Conservation (phyloP, 768 basidiomycete genomes). For the Suillus variegatus region DNA sequence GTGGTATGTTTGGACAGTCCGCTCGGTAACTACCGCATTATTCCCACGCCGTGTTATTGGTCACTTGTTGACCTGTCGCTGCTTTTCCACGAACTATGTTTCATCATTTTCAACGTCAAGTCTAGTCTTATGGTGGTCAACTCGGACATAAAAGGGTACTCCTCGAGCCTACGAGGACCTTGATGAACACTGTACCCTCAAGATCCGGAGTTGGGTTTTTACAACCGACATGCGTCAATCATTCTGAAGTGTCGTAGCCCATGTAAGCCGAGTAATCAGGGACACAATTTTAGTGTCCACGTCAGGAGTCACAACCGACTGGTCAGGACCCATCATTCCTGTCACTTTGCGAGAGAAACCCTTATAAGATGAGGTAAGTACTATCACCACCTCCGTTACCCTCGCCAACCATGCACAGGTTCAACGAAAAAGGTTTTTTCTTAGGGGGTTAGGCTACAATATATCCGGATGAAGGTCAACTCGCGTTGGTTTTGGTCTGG, state of each 20-base stretch:
- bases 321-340: background rate
- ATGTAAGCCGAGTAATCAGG: background rate
- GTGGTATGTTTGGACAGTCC: conserved; percentile 15
- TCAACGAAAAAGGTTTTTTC: background rate
- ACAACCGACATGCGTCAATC: background rate
- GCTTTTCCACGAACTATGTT: background rate
- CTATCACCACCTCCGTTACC: background rate
- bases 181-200: background rate
- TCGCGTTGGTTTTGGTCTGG: background rate
- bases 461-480: background rate
- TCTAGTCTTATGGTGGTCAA: background rate
- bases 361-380: background rate
- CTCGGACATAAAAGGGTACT: background rate
- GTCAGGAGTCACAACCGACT: background rate
- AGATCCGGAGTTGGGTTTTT: background rate
- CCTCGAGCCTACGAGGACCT: background rate
- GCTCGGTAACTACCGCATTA: conserved; percentile 22
- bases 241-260: background rate
- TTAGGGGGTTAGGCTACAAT: background rate
- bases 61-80: background rate
- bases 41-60: conserved; percentile 21
- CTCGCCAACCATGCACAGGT: background rate
- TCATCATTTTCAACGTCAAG: background rate
- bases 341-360: background rate
- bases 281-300: background rate